These are phyloP conservation scores for Fusarium denticulatum DNA, from an alignment of 2,329 filamentous ascomycete genomes.

Conservation along the genomic window DNA sequence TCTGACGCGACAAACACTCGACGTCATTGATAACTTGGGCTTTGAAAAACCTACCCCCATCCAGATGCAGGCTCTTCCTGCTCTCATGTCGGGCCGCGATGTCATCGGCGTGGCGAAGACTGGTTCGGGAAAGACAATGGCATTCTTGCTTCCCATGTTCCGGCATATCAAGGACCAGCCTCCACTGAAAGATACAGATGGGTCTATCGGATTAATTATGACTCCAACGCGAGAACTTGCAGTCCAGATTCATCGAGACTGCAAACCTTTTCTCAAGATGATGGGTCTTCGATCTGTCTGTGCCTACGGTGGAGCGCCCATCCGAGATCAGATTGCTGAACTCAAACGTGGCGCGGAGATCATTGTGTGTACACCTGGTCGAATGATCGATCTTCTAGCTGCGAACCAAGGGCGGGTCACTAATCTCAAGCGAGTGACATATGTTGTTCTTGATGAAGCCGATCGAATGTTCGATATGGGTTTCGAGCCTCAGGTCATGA, in stretches of 20 bases:
- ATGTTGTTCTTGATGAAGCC: slow-evolving; percentile 95
- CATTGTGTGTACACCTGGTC: slow-evolving; percentile 92
- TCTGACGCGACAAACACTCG: slow-evolving; percentile 84
- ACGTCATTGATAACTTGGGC: slow-evolving; percentile 82
- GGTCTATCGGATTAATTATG: slow-evolving; percentile 88
- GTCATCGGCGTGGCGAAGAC: slow-evolving; percentile 98
- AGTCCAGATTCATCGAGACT: slow-evolving; percentile 92
- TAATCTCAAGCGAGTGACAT: slow-evolving; percentile 87
- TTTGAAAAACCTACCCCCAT: slow-evolving; percentile 93
- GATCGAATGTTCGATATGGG: slow-evolving; percentile 99
- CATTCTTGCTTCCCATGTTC: slow-evolving; percentile 96
- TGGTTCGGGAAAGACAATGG: slow-evolving; percentile 96
- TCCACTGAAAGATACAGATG: slow-evolving; percentile 83
- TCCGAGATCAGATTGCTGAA: slow-evolving; percentile 97
- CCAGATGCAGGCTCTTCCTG: slow-evolving; percentile 92
- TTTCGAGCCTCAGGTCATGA: slow-evolving; percentile 97
- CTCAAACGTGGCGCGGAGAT: slow-evolving; percentile 95
- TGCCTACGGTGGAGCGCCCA: slow-evolving; percentile 93
- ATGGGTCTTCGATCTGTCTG: slow-evolving; percentile 87
- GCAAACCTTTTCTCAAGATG: slow-evolving; percentile 91
- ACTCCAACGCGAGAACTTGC: slow-evolving; percentile 94
- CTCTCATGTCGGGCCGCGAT: slow-evolving; percentile 95
- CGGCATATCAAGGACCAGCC: slow-evolving; percentile 95
- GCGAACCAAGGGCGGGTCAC: slow-evolving; percentile 95
- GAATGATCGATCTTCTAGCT: slow-evolving; percentile 93